A percentile compares a stretch with the other conserved stretches of the same genome.
Conservation (phyloP, 306 rosid genomes). For the Hippophae tibetana region DNA sequence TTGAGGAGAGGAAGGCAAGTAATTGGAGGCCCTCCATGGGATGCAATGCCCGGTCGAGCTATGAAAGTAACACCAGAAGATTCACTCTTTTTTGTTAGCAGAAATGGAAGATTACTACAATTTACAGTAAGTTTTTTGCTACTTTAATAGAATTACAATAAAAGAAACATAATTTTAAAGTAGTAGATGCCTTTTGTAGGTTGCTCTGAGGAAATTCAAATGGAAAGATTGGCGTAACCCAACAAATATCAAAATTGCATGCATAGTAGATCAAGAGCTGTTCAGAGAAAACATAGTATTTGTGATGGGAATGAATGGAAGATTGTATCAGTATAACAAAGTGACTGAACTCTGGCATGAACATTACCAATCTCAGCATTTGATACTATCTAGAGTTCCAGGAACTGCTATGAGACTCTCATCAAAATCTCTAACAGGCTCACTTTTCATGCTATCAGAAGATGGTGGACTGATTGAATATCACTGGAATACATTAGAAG, state of each 20-base stretch:
- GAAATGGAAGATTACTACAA: slow-evolving; percentile 63
- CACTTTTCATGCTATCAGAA: slow-evolving; percentile 72
- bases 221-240: slow-evolving; percentile 89
- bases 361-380: slow-evolving; percentile 82
- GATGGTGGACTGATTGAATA: slow-evolving; percentile 88
- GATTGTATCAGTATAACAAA: slow-evolving; percentile 82
- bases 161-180: too few relatives aligned
- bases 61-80: slow-evolving; percentile 58
- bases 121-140: slow-evolving; percentile 49
- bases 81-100: slow-evolving; percentile 76
- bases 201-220: slow-evolving; percentile 66
- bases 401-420: slow-evolving; percentile 69
- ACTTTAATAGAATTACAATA: too few relatives aligned
- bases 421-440: slow-evolving; percentile 52
- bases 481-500: slow-evolving; percentile 59
- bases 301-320: slow-evolving; percentile 66
- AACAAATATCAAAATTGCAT: slow-evolving; percentile 46
- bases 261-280: slow-evolving; percentile 65
- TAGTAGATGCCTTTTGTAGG: slow-evolving; percentile 37
- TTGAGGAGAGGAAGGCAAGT: slow-evolving; percentile 52
- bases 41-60: slow-evolving; percentile 44
- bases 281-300: slow-evolving; percentile 78
- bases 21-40: slow-evolving; percentile 85
- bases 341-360: slow-evolving; percentile 85
- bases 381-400: slow-evolving; percentile 58